A percentile compares a stretch with the other conserved stretches of the same genome.
These are phyloP conservation scores for Lactarius deliciosus DNA, from an alignment of 768 basidiomycete genomes.

Conservation along the genomic window DNA sequence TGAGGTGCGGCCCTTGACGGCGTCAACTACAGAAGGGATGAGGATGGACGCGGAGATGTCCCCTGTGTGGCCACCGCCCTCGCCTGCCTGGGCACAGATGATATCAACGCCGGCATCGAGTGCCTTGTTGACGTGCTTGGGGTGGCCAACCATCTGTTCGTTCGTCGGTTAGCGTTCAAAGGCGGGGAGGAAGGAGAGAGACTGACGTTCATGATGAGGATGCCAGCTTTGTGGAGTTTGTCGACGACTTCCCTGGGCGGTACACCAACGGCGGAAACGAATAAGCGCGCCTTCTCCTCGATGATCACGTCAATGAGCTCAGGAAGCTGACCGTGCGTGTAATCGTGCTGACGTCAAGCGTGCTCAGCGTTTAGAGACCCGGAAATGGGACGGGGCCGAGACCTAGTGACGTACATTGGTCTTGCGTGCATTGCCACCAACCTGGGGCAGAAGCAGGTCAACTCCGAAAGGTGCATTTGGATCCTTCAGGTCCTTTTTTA, in stretches of 20 bases:
- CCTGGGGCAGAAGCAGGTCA: conserved; percentile 83
- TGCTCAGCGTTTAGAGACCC: conserved; percentile 3
- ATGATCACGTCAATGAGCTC: conserved; percentile 90
- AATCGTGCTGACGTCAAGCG: conserved; percentile 63
- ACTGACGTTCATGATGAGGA: conserved; percentile 81
- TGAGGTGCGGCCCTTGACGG: conserved; percentile 70
- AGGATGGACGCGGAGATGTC: conserved; percentile 81
- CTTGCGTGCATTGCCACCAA: conserved; percentile 85
- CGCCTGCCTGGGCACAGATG: conserved; percentile 92
- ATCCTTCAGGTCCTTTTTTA: conserved; percentile 73
- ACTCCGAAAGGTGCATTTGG: conserved; percentile 86
- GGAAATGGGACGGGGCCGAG: conserved; percentile 18
- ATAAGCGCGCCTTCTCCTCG: conserved; percentile 83
- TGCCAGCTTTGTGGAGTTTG: conserved; percentile 77
- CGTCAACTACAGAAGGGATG: conserved; percentile 89
- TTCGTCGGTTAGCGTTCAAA: too few relatives aligned
- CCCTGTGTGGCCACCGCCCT: conserved; percentile 74
- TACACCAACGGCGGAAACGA: conserved; percentile 89
- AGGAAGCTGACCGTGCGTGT: conserved; percentile 82
- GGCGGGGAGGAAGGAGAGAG: not conserved
- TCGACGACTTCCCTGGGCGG: conserved; percentile 82
- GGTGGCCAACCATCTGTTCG: conserved; percentile 84
- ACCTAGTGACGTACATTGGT: conserved; percentile 61
- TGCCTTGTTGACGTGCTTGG: conserved; percentile 82
- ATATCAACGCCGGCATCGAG: conserved; percentile 85